Evolutionary conservation across 2,329 filamentous ascomycete genomes (phyloP), one percentile per base, ranked within the genome.

Genomic region (Pyrenochaeta sp.): DNA sequence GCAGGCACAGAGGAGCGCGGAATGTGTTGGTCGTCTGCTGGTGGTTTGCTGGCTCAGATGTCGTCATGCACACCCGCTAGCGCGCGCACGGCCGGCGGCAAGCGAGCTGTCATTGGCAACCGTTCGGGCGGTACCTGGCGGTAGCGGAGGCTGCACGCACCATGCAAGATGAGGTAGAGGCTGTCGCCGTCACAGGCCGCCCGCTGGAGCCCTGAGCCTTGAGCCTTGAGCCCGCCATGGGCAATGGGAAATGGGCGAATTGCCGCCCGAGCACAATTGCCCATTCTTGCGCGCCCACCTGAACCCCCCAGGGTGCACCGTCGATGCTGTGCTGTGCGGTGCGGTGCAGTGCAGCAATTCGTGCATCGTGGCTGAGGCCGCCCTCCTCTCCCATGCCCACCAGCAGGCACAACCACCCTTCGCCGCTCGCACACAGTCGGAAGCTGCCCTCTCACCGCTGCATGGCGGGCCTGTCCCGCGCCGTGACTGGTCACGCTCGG

Each of bases 391-490:
- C n/a, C n/a, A n/a, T n/a, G n/a, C n/a, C n/a, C n/a, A n/a, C n/a
- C n/a, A n/a, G n/a, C n/a, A n/a, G n/a, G n/a, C n/a, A n/a, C n/a
- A n/a, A n/a, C n/a, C n/a, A n/a, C n/a, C n/a, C n/a, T n/a, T n/a
- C n/a, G n/a, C n/a, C n/a, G n/a, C n/a, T n/a, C n/a, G 42, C 32
- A 50, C 28, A 30, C 43, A 31, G 29, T 27, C 44, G 39, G 42
- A 45, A 41, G 26, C 38, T 47, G 28, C 48, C 53, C 51, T 48
- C 57, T 59, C 60, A 58, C 57, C 58, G 49, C 58, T 47, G 42
- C 41, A 21, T 30, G 40, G 31, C 32, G 6, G 14, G 36, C 21
- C 27, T 13, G 28, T 34, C 5, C 19, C 19, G 9, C 19, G 35
- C 15, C 37, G 18, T 61, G 50, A 60, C 35, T 63, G 59, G 59